Base-by-base conservation (phyloP, 306 rosid species). In the Hippophae tibetana region DNA sequence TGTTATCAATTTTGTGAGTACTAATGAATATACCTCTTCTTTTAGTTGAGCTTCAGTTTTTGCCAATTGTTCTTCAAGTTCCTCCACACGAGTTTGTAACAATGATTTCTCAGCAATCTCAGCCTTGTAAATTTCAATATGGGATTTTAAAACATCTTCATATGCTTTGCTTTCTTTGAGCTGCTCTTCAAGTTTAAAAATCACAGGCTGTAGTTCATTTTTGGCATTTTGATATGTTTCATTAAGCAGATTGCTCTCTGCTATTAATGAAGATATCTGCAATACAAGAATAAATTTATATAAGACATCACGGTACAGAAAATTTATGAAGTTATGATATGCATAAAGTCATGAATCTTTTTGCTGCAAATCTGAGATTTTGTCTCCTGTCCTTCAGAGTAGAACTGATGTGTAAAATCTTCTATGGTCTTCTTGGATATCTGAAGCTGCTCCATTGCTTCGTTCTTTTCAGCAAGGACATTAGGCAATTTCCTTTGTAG, bases 241-340 rank as follows among this genome's bases (percentile, higher is more conserved):
- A 57, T 75, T 83, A 47, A 92, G 84, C 66, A 85, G 64, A 77
- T 79, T 74, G 75, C 82, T 93, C 82, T 93, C 99, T 46, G 86
- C 90, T 58, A 68, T 67, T 66, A 72, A 60, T 31, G 95, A 80
- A 71, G 90, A 78, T 61, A 88, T 82, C 97, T 92, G 85, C 64
- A 54, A 64, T 61, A 71, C 62, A 58, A 40, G 27, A 40, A 60
- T 6, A 10, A 60, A 13, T 10, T 47, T 53, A 7, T 59, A 2
- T 12, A 48, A 50, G 41, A 23, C 7, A 64, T 9, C 43, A 9
- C 3, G 3, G 38, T 57, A 48, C 5, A 43, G 65, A 25, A 65
- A 62, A 18, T 68, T 40, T 9, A 45, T 55, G 46, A 56, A 5
- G 38, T 59, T 18, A 52, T 23, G 43, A 58, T 7, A 43, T 41